These are phyloP conservation scores for Penicillium sclerotigenum DNA, from an alignment of 2,329 filamentous ascomycete species.

Conservation along the genomic window DNA sequence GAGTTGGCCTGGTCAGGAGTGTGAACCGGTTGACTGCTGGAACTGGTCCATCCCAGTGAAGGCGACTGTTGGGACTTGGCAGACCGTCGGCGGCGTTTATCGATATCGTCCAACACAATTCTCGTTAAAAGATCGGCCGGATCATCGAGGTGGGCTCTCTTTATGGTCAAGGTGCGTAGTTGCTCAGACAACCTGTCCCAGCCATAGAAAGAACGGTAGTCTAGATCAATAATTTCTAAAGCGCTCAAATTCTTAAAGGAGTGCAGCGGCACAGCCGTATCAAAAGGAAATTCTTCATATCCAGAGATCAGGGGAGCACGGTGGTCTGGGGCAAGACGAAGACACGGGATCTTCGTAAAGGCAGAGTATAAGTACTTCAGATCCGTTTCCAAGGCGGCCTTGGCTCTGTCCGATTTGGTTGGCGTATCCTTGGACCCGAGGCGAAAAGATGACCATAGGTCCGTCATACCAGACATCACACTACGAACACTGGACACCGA, in stretches of 20 bases:
- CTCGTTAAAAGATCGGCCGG: slow-evolving; percentile 85
- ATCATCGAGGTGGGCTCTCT: slow-evolving; percentile 82
- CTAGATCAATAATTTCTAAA: slow-evolving; percentile 89
- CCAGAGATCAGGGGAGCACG: slow-evolving; percentile 84
- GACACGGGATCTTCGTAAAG: slow-evolving; percentile 95
- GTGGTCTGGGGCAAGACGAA: slow-evolving; percentile 88
- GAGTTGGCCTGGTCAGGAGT: slow-evolving; percentile 64
- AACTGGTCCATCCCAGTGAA: slow-evolving; percentile 62
- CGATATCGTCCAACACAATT: slow-evolving; percentile 94
- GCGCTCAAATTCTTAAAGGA: slow-evolving; percentile 96
- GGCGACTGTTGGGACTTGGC: slow-evolving; percentile 82
- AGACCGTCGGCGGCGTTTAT: slow-evolving; percentile 81
- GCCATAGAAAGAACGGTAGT: slow-evolving; percentile 94
- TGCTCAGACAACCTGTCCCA: slow-evolving; percentile 95
- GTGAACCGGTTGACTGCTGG: slow-evolving; percentile 59
- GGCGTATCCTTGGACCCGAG: slow-evolving; percentile 74
- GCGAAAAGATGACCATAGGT: slow-evolving; percentile 84
- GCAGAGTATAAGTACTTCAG: slow-evolving; percentile 96
- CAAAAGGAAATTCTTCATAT: slow-evolving; percentile 97
- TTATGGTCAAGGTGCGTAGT: slow-evolving; percentile 81
- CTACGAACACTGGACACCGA: slow-evolving; percentile 96
- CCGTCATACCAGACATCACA: slow-evolving; percentile 95
- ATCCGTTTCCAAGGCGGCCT: slow-evolving; percentile 78
- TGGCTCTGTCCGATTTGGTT: slow-evolving; percentile 84
- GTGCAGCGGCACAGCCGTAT: slow-evolving; percentile 93